These are phyloP conservation scores for Immersiporthe knoxdaviesiana DNA, from an alignment of 2,329 filamentous ascomycete genomes.

Conservation along the genomic window DNA sequence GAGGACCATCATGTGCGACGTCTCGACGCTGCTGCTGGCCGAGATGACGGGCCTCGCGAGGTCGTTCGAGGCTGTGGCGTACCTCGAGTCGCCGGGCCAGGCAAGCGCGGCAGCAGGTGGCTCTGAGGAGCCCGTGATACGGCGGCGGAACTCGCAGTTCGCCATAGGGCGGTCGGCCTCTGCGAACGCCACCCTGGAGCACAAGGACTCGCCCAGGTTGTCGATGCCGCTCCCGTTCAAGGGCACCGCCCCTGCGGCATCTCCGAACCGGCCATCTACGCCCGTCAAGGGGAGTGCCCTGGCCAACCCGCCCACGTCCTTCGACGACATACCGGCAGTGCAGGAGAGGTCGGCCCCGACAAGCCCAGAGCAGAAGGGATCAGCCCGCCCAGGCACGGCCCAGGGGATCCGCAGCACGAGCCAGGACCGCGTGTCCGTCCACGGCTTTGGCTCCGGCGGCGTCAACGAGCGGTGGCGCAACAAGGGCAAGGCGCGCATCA, in stretches of 20 bases:
- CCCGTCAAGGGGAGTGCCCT: slow-evolving; percentile 50
- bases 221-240: slow-evolving; percentile 70
- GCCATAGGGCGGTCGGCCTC: slow-evolving; percentile 57
- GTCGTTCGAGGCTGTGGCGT: slow-evolving; percentile 71
- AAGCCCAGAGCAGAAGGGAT: slow-evolving; percentile 46
- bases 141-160: slow-evolving; percentile 61
- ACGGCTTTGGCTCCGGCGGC: slow-evolving; percentile 73
- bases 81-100: slow-evolving; percentile 75
- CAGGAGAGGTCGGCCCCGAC: slow-evolving; percentile 39
- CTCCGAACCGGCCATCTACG: slow-evolving; percentile 54
- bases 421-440: slow-evolving; percentile 63
- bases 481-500: slow-evolving; percentile 78
- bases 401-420: slow-evolving; percentile 35
- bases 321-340: slow-evolving; percentile 50
- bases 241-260: slow-evolving; percentile 44
- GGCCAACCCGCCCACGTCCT: slow-evolving; percentile 53
- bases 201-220: slow-evolving; percentile 67
- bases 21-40: slow-evolving; percentile 73
- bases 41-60: slow-evolving; percentile 77
- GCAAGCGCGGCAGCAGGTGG: slow-evolving; percentile 48
- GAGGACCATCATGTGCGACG: slow-evolving; percentile 78
- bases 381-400: slow-evolving; percentile 41
- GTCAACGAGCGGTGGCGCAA: slow-evolving; percentile 77
- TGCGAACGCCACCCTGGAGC: slow-evolving; percentile 58
- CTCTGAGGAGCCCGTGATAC: slow-evolving; percentile 45